phyloP scores from a whole-genome alignment of 441 rosid species.

The Pelargonium cotyledonis region DNA sequence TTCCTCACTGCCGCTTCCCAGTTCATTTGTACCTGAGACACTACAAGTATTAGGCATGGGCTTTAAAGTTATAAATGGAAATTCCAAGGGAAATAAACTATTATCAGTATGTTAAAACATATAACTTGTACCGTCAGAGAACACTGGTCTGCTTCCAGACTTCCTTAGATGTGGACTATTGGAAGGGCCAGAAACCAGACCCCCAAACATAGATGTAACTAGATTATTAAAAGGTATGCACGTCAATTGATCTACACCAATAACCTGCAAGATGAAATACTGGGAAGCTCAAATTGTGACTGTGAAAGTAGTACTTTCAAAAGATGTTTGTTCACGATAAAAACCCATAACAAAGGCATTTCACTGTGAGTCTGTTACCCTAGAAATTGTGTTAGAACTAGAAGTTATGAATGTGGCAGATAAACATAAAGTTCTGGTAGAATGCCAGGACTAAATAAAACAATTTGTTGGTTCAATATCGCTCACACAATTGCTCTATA shows the following conservation, averaged over 20 bases:
- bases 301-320: neutral
- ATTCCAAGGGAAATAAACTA: neutral
- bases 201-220: constrained; percentile 64
- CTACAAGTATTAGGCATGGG: constrained; percentile 15
- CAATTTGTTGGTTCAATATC: neutral
- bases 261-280: constrained; percentile 10
- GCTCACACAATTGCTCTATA: neutral
- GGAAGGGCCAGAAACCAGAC: constrained; percentile 40
- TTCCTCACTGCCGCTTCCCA: constrained; percentile 51
- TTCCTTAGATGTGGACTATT: constrained; percentile 80
- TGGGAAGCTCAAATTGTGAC: neutral
- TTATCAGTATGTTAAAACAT: neutral
- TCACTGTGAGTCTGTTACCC: neutral
- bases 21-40: constrained; percentile 37
- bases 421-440: neutral
- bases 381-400: neutral
- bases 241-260: constrained; percentile 10
- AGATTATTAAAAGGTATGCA: neutral
- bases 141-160: constrained; percentile 67
- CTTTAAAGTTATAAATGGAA: constrained; percentile 3
- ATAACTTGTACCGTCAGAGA: constrained; percentile 40
- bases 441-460: neutral
- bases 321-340: neutral
- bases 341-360: neutral
- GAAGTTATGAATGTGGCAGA: neutral